Conservation (phyloP, 2,329 filamentous ascomycete genomes). For the Colletotrichum theobromicola region DNA sequence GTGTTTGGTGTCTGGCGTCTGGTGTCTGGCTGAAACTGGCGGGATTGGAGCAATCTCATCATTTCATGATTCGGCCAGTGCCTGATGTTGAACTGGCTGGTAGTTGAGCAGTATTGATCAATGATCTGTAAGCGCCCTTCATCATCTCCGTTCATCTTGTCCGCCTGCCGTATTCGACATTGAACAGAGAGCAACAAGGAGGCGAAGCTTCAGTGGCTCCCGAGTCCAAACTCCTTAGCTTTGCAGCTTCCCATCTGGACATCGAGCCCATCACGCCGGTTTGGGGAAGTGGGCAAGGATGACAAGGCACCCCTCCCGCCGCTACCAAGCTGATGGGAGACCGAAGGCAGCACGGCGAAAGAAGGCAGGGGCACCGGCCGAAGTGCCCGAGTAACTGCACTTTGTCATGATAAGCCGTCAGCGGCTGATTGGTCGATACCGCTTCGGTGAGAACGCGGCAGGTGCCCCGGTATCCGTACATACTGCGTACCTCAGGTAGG, state of each 20-base stretch:
- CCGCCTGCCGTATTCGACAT: background rate
- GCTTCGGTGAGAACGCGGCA: background rate
- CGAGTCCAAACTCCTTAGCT: background rate
- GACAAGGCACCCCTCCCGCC: constrained; percentile 1
- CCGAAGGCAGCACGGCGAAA: background rate
- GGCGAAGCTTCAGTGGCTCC: too few species aligned
- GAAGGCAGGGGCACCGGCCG: background rate
- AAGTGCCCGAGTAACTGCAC: background rate
- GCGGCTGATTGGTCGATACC: constrained; percentile 3
- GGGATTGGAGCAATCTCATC: background rate
- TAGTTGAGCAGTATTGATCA: too few species aligned
- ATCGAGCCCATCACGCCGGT: background rate
- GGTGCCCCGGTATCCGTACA: background rate
- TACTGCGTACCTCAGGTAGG: background rate
- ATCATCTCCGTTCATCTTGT: background rate
- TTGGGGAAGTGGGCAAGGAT: constrained; percentile 7
- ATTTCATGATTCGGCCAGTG: background rate
- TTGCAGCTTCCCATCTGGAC: background rate
- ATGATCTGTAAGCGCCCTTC: background rate
- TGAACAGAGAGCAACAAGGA: too few species aligned
- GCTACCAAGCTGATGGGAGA: constrained; percentile 15
- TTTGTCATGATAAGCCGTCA: constrained; percentile 16
- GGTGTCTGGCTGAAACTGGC: constrained; percentile 9
- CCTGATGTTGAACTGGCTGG: background rate
- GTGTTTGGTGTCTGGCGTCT: constrained; percentile 10